Base-by-base conservation (phyloP, 495 filamentous ascomycete species). In the Acidiella bohemica region DNA sequence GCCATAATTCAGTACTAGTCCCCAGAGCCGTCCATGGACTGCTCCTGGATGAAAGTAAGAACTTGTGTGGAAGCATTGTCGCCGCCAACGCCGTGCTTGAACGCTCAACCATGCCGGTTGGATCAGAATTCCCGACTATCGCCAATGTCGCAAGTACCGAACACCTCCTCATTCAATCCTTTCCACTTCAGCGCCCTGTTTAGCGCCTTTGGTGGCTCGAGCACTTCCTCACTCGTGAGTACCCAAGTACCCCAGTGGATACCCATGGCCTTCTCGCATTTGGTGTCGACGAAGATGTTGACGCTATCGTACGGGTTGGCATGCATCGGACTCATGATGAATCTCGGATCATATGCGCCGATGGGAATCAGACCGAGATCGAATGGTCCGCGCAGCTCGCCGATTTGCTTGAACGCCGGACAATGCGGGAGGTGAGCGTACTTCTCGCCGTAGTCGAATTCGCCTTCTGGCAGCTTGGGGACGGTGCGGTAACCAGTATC, bases 181-280 rank as follows among this genome's bases (percentile, higher is more conserved):
- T 74, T 78, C 45, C 62, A 67, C 54, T 63, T 73, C 53, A 96
- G 55, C n/a, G 90, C 87, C 51, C 79, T 62, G 55, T 70, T 80
- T 44, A 96, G 60, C 58, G 82, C 60, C 60, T 59, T 59, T 4
- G 87, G 86, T 14, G 88, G 88, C 61, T 94, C 84, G 33, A 87
- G 60, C 10, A 90, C 76, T 50, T 84, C 80, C 59, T 96, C 88
- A 43, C 74, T 71, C 0, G 88, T 94, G 46, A 96, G 57, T 6
- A 84, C 78, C 85, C 87, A 95, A 0, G 85, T 67, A 18, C 75
- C 87, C 88, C 88, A 96, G 53, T 96, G 88, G 45, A 96, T 93
- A 11, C 71, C 88, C 65, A 96, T 71, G 13, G 87, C 88, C 32
- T 64, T 67, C 55, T 76, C 70, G 63, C 90, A 97, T 46, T 73